Evolutionary conservation across 164 flowering plant species (phyloP), one percentile per base, ranked within the genome.

Genomic region (Umbilicus rupestris): DNA sequence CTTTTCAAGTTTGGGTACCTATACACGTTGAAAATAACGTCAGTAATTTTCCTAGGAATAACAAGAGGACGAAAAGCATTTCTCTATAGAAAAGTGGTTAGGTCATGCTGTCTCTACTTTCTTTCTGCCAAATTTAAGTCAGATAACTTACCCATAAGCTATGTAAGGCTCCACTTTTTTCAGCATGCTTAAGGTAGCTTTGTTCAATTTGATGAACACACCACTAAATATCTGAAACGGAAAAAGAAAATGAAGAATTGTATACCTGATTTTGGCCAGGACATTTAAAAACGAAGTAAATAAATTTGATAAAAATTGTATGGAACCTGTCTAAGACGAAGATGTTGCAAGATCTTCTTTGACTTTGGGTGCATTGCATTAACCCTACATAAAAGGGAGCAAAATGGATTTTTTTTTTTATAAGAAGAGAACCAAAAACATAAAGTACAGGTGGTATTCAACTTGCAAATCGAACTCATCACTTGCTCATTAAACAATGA

Each of bases 1-100:
- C 78, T 86, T 79, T 84, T 87, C 19, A 87, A 64, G 76, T 87
- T 94, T 31, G 98, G 97, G 75, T 82, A 86, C 46, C 98, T 94
- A 67, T 28, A 55, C 33, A 50, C 17, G 10, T 41, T 41, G 9
- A 41, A 9, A 41, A 41, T 10, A 41, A 41, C 6, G 44, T 41
- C 7, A 41, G 1, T 41, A 41, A 12, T 41, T 41, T 3, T 14
- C 44, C 12, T 41, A 41, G 37, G n/a, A n/a, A n/a, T n/a, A 35
- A 35, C 7, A 0, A 7, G 37, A 35, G 7, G 37, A 7, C 37
- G 7, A 7, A 5, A 35, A 35, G 7, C 37, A 35, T 35, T n/a
- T n/a, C n/a, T n/a, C n/a, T n/a, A n/a, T 35, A 35, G 37, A 3
- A 3, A 0, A 35, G 37, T 35, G 37, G 37, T 35, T 35, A 3